Percentiles rank a stretch among this genome's conserved stretches.
phyloP scores from a whole-genome alignment of 2,329 filamentous ascomycete genomes.

The Fusarium tjaetaba region DNA sequence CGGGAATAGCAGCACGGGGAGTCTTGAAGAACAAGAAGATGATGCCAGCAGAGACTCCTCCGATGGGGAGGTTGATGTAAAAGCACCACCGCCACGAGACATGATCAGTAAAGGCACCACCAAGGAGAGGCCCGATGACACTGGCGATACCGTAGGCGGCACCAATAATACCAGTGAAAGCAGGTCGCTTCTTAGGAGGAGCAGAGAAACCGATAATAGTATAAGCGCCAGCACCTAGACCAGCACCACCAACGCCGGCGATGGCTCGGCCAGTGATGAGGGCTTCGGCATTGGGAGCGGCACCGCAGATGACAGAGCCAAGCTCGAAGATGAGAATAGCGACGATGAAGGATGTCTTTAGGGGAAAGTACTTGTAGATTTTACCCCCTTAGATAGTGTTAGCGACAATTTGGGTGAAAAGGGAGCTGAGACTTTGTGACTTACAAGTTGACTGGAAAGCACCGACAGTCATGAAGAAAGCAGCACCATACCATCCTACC shows the following conservation, averaged over 20 bases:
- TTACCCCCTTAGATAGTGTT: conserved; percentile 54
- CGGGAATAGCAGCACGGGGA: conserved; percentile 52
- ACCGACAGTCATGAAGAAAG: conserved; percentile 61
- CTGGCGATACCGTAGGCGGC: conserved; percentile 50
- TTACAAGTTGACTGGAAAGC: conserved; percentile 56
- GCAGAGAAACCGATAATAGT: conserved; percentile 60
- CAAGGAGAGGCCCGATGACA: conserved; percentile 51
- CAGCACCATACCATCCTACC: conserved; percentile 68
- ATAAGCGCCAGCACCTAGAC: conserved; percentile 59
- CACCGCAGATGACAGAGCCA: conserved; percentile 61
- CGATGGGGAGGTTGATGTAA: conserved; percentile 53
- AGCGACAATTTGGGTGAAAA: conserved; percentile 14
- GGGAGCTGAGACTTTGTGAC: conserved; percentile 22
- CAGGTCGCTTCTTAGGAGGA: conserved; percentile 48
- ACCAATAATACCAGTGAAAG: conserved; percentile 52
- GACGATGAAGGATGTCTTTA: conserved; percentile 60
- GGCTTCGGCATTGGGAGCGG: conserved; percentile 57
- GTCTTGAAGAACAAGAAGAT: conserved; percentile 56
- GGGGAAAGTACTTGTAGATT: conserved; percentile 61
- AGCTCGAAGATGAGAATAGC: conserved; percentile 64
- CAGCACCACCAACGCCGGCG: conserved; percentile 59
- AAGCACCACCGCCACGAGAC: conserved; percentile 54
- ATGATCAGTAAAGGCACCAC: conserved; percentile 51
- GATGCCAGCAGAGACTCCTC: conserved; percentile 48
- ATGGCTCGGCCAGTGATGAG: conserved; percentile 64